phyloP scores from a whole-genome alignment of 441 rosid species.

The Pelargonium citronellum region DNA sequence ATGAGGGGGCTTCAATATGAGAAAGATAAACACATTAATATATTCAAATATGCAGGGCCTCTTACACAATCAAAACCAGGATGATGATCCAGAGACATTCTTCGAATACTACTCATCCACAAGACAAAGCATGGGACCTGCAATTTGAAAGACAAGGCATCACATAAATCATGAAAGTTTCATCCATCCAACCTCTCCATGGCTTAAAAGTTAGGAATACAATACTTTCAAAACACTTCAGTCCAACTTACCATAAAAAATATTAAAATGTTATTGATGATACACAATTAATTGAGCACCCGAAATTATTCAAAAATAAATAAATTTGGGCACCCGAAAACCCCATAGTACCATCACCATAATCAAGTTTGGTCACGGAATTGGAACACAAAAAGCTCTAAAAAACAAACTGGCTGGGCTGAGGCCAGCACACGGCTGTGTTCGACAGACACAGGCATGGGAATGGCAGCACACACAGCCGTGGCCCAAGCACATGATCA shows the following conservation, averaged over 20 bases:
- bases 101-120: slow-evolving; percentile 73
- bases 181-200: background rate
- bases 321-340: too few relatives aligned
- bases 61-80: slow-evolving; percentile 87
- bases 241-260: background rate
- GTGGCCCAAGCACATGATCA: too few relatives aligned
- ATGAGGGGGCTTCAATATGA: background rate
- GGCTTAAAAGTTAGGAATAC: background rate
- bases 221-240: background rate
- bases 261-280: background rate
- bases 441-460: too few relatives aligned
- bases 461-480: too few relatives aligned
- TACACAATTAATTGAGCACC: too few relatives aligned
- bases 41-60: slow-evolving; percentile 21
- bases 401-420: too few relatives aligned
- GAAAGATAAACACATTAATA: background rate
- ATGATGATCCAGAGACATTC: slow-evolving; percentile 80
- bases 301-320: too few relatives aligned
- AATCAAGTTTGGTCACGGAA: too few relatives aligned
- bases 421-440: too few relatives aligned
- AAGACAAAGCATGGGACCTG: slow-evolving; percentile 83
- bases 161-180: slow-evolving; percentile 4
- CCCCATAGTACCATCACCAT: too few relatives aligned
- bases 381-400: too few relatives aligned
- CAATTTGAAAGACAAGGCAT: slow-evolving; percentile 20